Percentiles rank a stretch among this genome's conserved stretches.
Conservation (phyloP, 371 early-diverging fungal genomes). For the Mucor sp. region DNA sequence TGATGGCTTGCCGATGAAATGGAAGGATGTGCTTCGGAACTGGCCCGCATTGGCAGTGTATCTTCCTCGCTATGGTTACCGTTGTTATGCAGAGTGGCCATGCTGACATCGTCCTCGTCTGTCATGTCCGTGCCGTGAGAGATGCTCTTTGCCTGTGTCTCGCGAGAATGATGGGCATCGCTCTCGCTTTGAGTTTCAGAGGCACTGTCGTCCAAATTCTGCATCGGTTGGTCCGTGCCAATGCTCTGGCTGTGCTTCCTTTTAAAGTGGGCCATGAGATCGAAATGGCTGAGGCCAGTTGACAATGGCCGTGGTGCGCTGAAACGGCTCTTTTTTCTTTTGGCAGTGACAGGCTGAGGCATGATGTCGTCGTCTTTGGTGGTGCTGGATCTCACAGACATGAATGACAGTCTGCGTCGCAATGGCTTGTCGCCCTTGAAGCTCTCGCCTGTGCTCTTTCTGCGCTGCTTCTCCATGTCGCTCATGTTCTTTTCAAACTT, state of each 20-base stretch:
- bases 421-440: neutral
- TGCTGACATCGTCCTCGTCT: neutral
- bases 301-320: neutral
- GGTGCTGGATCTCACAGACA: conserved; percentile 15
- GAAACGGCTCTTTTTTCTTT: neutral
- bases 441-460: neutral
- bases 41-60: neutral
- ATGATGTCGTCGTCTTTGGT: neutral
- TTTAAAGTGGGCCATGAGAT: conserved; percentile 13
- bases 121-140: neutral
- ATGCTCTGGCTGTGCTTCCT: conserved; percentile 1
- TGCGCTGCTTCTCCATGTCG: conserved; percentile 14
- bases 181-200: neutral
- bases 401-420: conserved; percentile 20
- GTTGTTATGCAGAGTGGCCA: neutral
- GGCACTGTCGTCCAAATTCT: neutral
- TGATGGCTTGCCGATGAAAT: neutral
- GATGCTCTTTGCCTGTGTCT: neutral
- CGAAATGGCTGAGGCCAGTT: neutral
- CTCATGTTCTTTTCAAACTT: conserved; percentile 25
- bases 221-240: neutral
- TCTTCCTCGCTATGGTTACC: neutral
- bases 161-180: neutral
- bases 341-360: neutral
- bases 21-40: neutral